Evolutionary conservation across 148 eudicot species (phyloP), one percentile per base, ranked within the genome.

Genomic region (Cornus suecica): DNA sequence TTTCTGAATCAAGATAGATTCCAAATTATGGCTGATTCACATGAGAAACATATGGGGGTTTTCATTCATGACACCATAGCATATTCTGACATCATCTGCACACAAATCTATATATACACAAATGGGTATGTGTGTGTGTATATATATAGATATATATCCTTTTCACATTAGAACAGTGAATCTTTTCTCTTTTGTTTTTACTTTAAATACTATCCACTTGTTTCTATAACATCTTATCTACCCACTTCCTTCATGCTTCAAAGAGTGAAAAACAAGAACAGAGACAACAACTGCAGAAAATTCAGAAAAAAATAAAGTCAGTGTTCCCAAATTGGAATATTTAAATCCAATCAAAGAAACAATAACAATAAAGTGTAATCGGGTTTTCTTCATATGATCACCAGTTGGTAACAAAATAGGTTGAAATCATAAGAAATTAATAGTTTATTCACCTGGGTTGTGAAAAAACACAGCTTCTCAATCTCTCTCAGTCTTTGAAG

Each of bases 381-480:
- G 77, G 63, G 42, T 74, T 23, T 24, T 24, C 4, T 48, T 62
- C 70, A 65, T 1, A 65, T 27, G 70, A 74, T 65, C n/a, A 45
- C 52, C 10, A 74, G 28, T 74, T 29, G 52, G 24, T 29, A 22
- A n/a, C n/a, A 26, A 22, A 63, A 25, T 11, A 16, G 0, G 31
- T 2, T 22, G n/a, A 65, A 45, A 37, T 63, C 25, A 11, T 5
- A 29, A 42, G n/a, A 28, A 65, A 29, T 20, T 5, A 2, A 29
- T 27, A 4, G 63, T 65, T 58, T 65, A 48, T 27, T 74, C 63
- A 74, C 77, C 62, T 65, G 77, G 70, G 42, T 22, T 42, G 29
- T 10, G 70, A 27, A 28, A 28, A 63, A 65, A 4, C 29, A 29
- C 13, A 48, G 54, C 69, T 48, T 65, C 29, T 16, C 70, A 65